Percentiles rank a stretch among this genome's conserved stretches.
phyloP scores from a whole-genome alignment of 1,139 yeast genomes.

The Scheffersomyces parashehatae region DNA sequence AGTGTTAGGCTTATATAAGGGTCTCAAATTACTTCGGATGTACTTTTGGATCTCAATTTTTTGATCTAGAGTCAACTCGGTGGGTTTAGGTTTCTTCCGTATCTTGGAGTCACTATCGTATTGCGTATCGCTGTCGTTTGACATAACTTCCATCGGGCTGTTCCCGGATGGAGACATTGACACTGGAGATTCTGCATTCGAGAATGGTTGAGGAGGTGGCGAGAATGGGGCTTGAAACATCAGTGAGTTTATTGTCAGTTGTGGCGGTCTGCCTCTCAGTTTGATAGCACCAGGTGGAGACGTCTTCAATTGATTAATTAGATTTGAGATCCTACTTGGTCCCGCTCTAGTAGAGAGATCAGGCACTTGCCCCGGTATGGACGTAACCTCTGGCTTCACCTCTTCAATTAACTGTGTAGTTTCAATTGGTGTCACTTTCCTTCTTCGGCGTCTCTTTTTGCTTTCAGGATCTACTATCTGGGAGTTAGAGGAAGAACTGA shows the following conservation, averaged over 20 bases:
- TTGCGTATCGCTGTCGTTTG: constrained; percentile 14
- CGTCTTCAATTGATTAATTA: constrained; percentile 29
- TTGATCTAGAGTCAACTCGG: constrained; percentile 39
- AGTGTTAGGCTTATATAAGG: constrained; percentile 40
- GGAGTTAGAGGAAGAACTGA: neutral
- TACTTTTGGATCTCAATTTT: constrained; percentile 53
- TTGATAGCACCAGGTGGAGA: constrained; percentile 4
- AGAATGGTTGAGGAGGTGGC: neutral
- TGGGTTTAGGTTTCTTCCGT: constrained; percentile 3
- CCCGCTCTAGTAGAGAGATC: neutral
- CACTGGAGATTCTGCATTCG: constrained; percentile 3
- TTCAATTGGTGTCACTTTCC: constrained; percentile 18
- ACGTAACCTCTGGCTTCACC: constrained; percentile 2
- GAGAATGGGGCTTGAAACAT: no score
- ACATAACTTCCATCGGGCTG: constrained; percentile 10
- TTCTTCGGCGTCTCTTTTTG: constrained; percentile 22
- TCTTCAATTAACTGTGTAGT: neutral
- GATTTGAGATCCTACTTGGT: constrained; percentile 20
- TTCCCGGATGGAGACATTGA: constrained; percentile 4
- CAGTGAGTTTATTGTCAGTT: no score
- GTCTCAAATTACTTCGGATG: constrained; percentile 52
- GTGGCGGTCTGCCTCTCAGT: no score
- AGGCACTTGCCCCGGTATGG: constrained; percentile 4
- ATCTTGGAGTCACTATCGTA: constrained; percentile 10
- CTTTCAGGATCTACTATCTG: neutral